A percentile compares a stretch with the other conserved stretches of the same genome.
These are phyloP conservation scores for Arabidopsis lyrata DNA, from an alignment of 441 rosid genomes.

Conservation along the genomic window DNA sequence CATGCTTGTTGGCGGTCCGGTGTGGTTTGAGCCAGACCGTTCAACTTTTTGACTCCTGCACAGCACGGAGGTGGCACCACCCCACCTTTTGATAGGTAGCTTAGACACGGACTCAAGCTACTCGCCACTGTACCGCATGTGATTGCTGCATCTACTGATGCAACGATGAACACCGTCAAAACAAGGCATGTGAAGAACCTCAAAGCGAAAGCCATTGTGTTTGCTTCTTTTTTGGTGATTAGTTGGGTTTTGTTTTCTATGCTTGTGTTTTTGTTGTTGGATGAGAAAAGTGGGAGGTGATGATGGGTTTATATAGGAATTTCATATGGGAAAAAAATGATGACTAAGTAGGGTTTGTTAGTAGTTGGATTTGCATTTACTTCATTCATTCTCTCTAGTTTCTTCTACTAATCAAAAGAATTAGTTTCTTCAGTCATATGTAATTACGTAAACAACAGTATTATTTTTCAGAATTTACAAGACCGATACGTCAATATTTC, in stretches of 20 bases:
- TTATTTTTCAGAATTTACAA: background rate
- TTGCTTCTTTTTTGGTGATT: background rate
- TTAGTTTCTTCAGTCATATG: background rate
- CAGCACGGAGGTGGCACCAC: slow-evolving; percentile 45
- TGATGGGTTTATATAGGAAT: slow-evolving; percentile 30
- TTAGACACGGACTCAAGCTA: slow-evolving; percentile 29
- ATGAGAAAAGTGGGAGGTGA: slow-evolving; percentile 27
- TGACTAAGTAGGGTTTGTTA: slow-evolving; percentile 1
- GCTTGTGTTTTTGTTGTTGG: slow-evolving; percentile 22
- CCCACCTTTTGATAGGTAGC: slow-evolving; percentile 22
- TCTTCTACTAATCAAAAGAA: background rate
- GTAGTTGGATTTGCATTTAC: slow-evolving; percentile 37
- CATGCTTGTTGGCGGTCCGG: slow-evolving; percentile 58
- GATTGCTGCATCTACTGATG: slow-evolving; percentile 47
- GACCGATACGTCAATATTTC: background rate
- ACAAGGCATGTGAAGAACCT: slow-evolving; percentile 41
- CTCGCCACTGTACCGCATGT: slow-evolving; percentile 41
- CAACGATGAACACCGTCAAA: slow-evolving; percentile 45
- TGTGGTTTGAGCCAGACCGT: slow-evolving; percentile 48
- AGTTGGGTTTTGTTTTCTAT: slow-evolving; percentile 10
- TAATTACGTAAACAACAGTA: background rate
- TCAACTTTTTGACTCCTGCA: slow-evolving; percentile 43
- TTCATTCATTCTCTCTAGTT: background rate
- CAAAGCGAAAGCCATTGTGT: slow-evolving; percentile 36
- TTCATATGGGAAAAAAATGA: background rate